A percentile compares a stretch with the other conserved stretches of the same genome.
These are phyloP conservation scores for Candida saitoana DNA, from an alignment of 805 yeast species.

Conservation along the genomic window DNA sequence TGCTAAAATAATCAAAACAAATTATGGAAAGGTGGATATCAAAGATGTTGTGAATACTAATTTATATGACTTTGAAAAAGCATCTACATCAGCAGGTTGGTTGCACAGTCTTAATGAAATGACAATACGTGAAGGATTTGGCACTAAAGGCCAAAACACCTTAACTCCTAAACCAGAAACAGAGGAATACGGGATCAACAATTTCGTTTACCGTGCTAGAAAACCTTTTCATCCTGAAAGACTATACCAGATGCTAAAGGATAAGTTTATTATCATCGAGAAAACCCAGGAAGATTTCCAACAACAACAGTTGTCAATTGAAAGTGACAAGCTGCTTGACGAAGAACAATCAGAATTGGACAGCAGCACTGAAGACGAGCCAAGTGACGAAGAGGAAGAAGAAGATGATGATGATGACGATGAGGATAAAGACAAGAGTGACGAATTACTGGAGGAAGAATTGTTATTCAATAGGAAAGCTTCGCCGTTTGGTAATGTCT, in stretches of 20 bases:
- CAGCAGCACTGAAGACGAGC: slow-evolving; percentile 8
- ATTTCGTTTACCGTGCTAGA: slow-evolving; percentile 38
- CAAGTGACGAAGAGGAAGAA: slow-evolving; percentile 9
- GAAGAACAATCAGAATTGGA: not conserved
- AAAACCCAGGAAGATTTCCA: slow-evolving; percentile 15
- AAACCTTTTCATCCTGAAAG: slow-evolving; percentile 46
- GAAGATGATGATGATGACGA: slow-evolving; percentile 12
- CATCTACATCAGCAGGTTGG: slow-evolving; percentile 44
- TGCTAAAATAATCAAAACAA: slow-evolving; percentile 34
- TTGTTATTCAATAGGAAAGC: slow-evolving; percentile 29
- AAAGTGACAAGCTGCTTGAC: no score
- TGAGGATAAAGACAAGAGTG: slow-evolving; percentile 9
- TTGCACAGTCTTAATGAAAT: slow-evolving; percentile 39
- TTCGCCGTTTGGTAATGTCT: slow-evolving; percentile 33
- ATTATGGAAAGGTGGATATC: slow-evolving; percentile 35
- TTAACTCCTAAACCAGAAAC: slow-evolving; percentile 43
- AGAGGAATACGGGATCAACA: slow-evolving; percentile 44
- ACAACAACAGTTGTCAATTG: slow-evolving; percentile 13
- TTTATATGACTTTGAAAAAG: slow-evolving; percentile 38
- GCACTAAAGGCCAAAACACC: slow-evolving; percentile 10
- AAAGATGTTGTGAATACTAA: slow-evolving; percentile 33
- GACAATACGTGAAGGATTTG: slow-evolving; percentile 28
- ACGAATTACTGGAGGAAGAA: slow-evolving; percentile 18
- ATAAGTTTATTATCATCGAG: slow-evolving; percentile 31
- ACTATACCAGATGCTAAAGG: slow-evolving; percentile 29